Evolutionary conservation across 768 basidiomycete species (phyloP).

Genomic region (Cubamyces lactineus): DNA sequence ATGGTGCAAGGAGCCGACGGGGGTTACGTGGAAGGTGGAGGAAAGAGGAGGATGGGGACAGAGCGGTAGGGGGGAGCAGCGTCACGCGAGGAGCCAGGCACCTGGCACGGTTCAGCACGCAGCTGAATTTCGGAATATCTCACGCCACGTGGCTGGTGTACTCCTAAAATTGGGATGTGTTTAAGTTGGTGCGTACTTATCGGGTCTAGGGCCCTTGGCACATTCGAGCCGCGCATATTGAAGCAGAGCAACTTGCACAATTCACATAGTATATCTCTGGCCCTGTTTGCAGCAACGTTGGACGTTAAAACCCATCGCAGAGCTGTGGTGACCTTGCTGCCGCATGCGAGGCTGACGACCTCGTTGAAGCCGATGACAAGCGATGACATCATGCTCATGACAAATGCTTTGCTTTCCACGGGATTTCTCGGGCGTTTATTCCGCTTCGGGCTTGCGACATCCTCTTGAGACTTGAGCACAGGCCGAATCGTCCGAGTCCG

Average conservation of each 20-base stretch:
- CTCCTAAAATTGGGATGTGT: background rate
- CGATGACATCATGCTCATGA: background rate
- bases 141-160: background rate
- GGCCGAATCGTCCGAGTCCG: background rate
- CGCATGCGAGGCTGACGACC: no score
- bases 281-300: no score
- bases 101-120: background rate
- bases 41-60: slow-evolving; percentile 5
- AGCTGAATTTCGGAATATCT: slow-evolving; percentile 15
- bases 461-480: background rate
- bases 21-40: slow-evolving; percentile 8
- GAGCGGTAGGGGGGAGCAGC: slow-evolving; percentile 4
- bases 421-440: slow-evolving; percentile 4
- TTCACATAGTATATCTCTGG: no score
- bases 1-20: background rate
- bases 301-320: no score
- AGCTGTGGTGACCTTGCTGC: no score
- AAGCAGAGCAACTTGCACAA: no score
- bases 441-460: slow-evolving; percentile 7
- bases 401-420: background rate
- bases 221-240: no score
- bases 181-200: background rate
- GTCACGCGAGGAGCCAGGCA: slow-evolving; percentile 14
- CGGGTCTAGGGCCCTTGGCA: no score
- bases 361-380: no score